Evolutionary conservation across 2,329 filamentous ascomycete species (phyloP), one percentile per base, ranked within the genome.

Genomic region (Aspergillus proliferans): DNA sequence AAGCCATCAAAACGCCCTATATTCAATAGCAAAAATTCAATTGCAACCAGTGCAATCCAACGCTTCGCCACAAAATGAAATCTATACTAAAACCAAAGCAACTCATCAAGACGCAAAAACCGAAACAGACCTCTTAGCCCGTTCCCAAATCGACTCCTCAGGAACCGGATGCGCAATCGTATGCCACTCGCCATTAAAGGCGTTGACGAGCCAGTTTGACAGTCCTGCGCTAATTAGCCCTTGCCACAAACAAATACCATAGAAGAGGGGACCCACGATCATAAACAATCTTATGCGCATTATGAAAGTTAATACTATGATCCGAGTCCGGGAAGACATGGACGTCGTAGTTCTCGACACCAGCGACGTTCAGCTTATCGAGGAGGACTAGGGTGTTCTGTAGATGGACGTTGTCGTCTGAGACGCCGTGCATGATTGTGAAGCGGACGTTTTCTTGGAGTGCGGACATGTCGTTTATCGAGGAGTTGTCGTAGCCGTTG

Each of bases 301-400:
- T 91, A 67, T 98, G 92, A 66, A 97, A 98, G 64, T 83, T 89
- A 52, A 98, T 98, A 52, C 86, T 82, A 69, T 98, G 93, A 71
- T 98, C 90, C 47, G 88, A 94, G 67, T 98, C 93, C 0, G 93
- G 93, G 71, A 95, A 98, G 48, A 97, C 83, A 67, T 97, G 92
- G 10, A 98, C 83, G 64, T 98, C 93, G 61, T 97, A 98, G 63
- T 98, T 98, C 68, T 92, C 84, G 3, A 96, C 81, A 10, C 83
- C 81, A 1, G 77, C 84, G 46, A 95, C 62, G 71, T 98, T 88
- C 41, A 98, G 77, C 59, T 85, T 85, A 67, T 98, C 94, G 43
- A 98, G 76, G 53, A 98, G 72, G 1, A 84, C 87, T 50, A 97
- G 79, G 0, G 91, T 90, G 69, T 95, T 97, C 70, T 98, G 94